phyloP scores from a whole-genome alignment of 176 grass and related monocot genomes.

The Melocanna baccifera region DNA sequence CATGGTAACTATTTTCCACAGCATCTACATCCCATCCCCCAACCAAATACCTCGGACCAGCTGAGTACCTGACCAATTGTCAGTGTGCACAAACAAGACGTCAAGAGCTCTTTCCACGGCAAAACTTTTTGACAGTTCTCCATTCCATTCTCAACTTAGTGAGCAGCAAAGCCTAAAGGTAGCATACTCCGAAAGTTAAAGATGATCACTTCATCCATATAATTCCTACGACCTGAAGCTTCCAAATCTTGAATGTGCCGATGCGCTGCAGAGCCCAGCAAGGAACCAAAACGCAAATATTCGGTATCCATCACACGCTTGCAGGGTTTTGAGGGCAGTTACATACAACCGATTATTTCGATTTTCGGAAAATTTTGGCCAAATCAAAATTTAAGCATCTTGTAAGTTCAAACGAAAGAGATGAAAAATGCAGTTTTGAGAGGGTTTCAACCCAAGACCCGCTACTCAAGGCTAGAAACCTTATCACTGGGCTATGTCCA shows the following conservation, averaged over 20 bases:
- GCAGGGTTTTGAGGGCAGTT: too few relatives aligned
- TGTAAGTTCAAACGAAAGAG: too few relatives aligned
- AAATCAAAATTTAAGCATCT: too few relatives aligned
- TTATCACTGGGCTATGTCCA: too few relatives aligned
- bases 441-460: too few relatives aligned
- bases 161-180: not conserved
- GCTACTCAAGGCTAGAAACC: too few relatives aligned
- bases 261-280: not conserved
- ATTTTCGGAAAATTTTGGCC: too few relatives aligned
- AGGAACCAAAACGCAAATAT: not conserved
- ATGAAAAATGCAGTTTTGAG: too few relatives aligned
- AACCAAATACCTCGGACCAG: too few relatives aligned
- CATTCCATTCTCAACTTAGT: not conserved
- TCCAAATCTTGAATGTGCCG: not conserved
- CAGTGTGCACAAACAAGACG: not conserved
- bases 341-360: too few relatives aligned
- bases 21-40: too few relatives aligned
- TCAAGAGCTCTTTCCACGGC: not conserved
- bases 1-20: too few relatives aligned
- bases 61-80: not conserved
- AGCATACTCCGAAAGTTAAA: not conserved
- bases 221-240: not conserved
- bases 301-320: not conserved
- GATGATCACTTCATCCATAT: not conserved
- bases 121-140: not conserved